Conservation (phyloP, 1,284 basidiomycete species). For the Melampsora occidentalis region DNA sequence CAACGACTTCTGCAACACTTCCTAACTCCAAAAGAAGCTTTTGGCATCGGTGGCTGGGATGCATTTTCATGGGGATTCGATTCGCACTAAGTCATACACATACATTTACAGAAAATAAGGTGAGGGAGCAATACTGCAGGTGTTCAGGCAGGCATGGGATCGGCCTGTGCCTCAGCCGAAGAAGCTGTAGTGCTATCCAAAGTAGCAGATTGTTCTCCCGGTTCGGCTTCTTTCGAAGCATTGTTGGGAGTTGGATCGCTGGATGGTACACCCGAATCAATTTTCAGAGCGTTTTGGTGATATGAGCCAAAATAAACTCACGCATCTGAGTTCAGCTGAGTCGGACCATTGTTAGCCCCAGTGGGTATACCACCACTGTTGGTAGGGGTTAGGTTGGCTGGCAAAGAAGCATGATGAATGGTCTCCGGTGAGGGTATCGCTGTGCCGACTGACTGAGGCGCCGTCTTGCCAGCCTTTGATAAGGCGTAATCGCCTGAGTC, state of each 20-base stretch:
- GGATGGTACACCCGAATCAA: not conserved
- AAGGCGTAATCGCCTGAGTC: slow-evolving; percentile 96
- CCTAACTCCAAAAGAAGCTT: too few relatives aligned
- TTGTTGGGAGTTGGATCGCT: not conserved
- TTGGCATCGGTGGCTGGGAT: too few relatives aligned
- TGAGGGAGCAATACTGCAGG: slow-evolving; percentile 5
- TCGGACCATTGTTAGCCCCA: slow-evolving; percentile 11
- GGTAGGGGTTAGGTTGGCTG: slow-evolving; percentile 28
- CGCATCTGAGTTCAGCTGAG: slow-evolving; percentile 15
- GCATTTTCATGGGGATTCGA: not conserved
- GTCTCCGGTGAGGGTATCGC: slow-evolving; percentile 86
- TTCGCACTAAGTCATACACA: slow-evolving; percentile 10
- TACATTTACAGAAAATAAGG: not conserved
- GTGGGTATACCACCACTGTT: slow-evolving; percentile 9
- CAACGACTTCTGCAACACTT: too few relatives aligned
- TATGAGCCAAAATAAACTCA: slow-evolving; percentile 8
- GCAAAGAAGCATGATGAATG: slow-evolving; percentile 52
- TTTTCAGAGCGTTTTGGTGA: not conserved
- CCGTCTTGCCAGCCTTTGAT: slow-evolving; percentile 86
- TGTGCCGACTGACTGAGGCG: slow-evolving; percentile 82
- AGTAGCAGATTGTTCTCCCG: not conserved
- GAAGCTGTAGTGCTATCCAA: not conserved
- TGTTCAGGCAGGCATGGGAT: not conserved
- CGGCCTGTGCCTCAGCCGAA: not conserved
- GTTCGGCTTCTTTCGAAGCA: not conserved